A percentile compares a stretch with the other conserved stretches of the same genome.
Conservation (phyloP, 2,329 filamentous ascomycete genomes). For the Whalleya microplaca region DNA sequence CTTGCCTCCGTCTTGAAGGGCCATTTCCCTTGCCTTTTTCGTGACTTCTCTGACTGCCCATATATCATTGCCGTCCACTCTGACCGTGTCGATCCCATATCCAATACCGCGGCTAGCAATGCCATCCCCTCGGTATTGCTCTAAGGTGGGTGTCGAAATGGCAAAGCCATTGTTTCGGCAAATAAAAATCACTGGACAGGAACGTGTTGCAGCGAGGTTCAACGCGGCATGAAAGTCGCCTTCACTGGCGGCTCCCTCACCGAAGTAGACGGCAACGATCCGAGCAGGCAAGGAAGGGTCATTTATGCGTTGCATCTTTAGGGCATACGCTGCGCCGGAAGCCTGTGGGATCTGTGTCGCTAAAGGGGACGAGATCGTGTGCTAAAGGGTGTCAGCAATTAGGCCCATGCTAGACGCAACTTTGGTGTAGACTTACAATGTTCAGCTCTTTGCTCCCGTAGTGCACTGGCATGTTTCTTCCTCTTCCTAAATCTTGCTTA, state of each 20-base stretch:
- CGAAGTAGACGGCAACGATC: conserved; percentile 84
- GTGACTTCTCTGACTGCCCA: conserved; percentile 86
- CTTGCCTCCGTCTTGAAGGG: conserved; percentile 77
- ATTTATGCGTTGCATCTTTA: conserved; percentile 78
- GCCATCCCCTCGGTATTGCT: conserved; percentile 90
- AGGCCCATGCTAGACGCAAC: not conserved
- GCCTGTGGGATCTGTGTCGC: conserved; percentile 91
- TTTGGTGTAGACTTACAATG: conserved; percentile 61
- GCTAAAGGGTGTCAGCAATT: conserved; percentile 50
- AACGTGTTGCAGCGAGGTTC: conserved; percentile 86
- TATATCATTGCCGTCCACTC: conserved; percentile 93
- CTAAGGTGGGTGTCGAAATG: conserved; percentile 85
- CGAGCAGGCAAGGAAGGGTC: conserved; percentile 69
- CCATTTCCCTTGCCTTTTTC: conserved; percentile 74
- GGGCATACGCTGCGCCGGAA: conserved; percentile 81
- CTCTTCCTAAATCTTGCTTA: conserved; percentile 74
- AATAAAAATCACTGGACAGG: conserved; percentile 87
- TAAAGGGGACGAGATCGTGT: conserved; percentile 83
- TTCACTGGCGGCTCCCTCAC: conserved; percentile 87
- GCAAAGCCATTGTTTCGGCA: conserved; percentile 94
- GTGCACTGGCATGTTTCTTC: conserved; percentile 96
- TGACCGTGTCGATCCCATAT: conserved; percentile 92
- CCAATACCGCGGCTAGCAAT: conserved; percentile 86
- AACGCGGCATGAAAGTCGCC: conserved; percentile 91
- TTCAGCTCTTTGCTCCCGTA: conserved; percentile 86